phyloP scores from a whole-genome alignment of 192 early-diverging fungal genomes.

The Entomortierella lignicola region DNA sequence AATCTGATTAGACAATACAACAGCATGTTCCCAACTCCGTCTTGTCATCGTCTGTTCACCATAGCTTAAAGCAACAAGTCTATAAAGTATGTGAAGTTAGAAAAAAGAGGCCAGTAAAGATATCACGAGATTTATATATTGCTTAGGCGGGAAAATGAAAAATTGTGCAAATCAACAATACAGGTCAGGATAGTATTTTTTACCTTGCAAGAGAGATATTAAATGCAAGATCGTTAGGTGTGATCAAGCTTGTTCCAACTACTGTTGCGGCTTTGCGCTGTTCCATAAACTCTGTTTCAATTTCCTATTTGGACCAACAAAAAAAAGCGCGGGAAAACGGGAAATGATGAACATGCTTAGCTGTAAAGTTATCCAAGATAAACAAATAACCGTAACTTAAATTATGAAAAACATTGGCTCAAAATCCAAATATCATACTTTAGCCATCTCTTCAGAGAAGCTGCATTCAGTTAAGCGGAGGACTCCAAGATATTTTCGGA shows the following conservation, averaged over 20 bases:
- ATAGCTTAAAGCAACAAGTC: constrained; percentile 34
- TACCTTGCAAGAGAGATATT: constrained; percentile 52
- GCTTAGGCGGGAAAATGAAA: background rate
- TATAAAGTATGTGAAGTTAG: background rate
- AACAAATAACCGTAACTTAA: background rate
- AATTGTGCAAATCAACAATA: background rate
- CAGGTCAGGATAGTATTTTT: background rate
- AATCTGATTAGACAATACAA: constrained; percentile 25
- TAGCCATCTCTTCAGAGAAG: constrained; percentile 71
- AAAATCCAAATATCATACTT: constrained; percentile 56
- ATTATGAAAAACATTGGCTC: background rate
- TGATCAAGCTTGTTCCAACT: constrained; percentile 30
- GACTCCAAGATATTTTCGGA: constrained; percentile 69
- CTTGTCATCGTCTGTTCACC: constrained; percentile 31
- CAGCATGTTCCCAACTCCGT: constrained; percentile 32
- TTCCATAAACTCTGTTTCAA: constrained; percentile 51
- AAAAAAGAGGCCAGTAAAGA: background rate
- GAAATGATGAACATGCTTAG: background rate
- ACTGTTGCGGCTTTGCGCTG: constrained; percentile 43
- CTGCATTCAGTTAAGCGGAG: constrained; percentile 64
- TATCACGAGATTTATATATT: background rate
- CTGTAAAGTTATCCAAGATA: background rate
- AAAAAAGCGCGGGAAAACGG: constrained; percentile 45
- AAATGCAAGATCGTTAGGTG: constrained; percentile 43
- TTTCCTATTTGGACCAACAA: constrained; percentile 34